Evolutionary conservation across 2,329 filamentous ascomycete species (phyloP).

Genomic region (Dichotomopilus funicola): DNA sequence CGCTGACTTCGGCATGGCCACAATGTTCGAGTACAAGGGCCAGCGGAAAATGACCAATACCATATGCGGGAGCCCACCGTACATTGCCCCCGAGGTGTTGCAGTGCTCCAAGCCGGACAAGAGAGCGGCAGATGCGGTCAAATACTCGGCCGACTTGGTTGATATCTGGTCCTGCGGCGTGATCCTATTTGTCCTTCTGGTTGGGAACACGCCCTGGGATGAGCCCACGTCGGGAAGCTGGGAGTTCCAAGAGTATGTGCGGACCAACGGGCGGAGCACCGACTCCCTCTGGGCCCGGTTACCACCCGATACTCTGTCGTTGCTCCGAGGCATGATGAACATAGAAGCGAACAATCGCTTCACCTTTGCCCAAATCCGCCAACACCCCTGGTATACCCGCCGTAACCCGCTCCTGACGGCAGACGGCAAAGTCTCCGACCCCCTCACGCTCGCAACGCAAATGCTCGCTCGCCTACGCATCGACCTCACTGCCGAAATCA

Average conservation of each 20-base stretch:
- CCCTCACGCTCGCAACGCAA: constrained; percentile 78
- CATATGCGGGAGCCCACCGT: constrained; percentile 91
- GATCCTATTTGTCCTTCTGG: constrained; percentile 90
- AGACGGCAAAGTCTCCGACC: constrained; percentile 70
- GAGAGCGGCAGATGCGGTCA: constrained; percentile 42
- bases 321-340: constrained; percentile 90
- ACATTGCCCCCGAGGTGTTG: constrained; percentile 91
- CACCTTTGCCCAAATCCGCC: constrained; percentile 76
- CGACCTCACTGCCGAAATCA: constrained; percentile 68
- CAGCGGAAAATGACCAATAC: constrained; percentile 75
- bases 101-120: constrained; percentile 44
- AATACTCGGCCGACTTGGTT: constrained; percentile 71
- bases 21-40: constrained; percentile 85
- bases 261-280: constrained; percentile 69
- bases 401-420: constrained; percentile 68
- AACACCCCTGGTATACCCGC: constrained; percentile 91
- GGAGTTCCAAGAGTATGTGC: constrained; percentile 84
- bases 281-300: constrained; percentile 82
- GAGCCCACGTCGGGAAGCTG: constrained; percentile 79
- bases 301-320: constrained; percentile 65
- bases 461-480: constrained; percentile 91
- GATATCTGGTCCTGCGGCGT: constrained; percentile 98
- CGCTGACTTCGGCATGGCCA: constrained; percentile 93
- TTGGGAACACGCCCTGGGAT: constrained; percentile 97
- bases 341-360: constrained; percentile 70